These are phyloP conservation scores for Aspergillus carlsbadensis DNA, from an alignment of 495 filamentous ascomycete species.

Conservation along the genomic window DNA sequence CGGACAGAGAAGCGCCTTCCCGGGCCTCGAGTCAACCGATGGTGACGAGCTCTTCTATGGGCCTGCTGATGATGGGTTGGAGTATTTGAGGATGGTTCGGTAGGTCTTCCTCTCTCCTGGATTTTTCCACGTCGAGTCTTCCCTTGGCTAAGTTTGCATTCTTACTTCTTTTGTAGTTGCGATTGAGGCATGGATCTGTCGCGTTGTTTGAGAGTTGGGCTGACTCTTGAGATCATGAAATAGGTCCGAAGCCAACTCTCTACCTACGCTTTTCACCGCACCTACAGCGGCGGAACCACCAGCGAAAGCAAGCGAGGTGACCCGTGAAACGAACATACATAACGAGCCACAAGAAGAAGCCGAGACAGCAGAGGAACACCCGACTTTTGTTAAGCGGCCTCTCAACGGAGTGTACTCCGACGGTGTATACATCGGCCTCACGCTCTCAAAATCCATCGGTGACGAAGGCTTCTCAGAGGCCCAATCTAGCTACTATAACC, in stretches of 20 bases:
- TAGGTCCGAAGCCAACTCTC: slow-evolving; percentile 69
- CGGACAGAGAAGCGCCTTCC: slow-evolving; percentile 76
- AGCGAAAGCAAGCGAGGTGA: neutral
- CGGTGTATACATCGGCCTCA: slow-evolving; percentile 40
- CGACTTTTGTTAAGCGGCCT: neutral
- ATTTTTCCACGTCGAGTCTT: neutral
- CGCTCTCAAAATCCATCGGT: slow-evolving; percentile 18
- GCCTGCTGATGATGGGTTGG: slow-evolving; percentile 59
- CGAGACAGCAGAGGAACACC: neutral
- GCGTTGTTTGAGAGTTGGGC: neutral
- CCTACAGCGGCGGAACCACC: slow-evolving; percentile 31
- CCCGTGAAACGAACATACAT: neutral
- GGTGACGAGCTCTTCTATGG: slow-evolving; percentile 52
- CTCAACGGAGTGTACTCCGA: slow-evolving; percentile 21
- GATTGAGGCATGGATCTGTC: slow-evolving; percentile 3
- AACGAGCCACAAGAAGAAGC: neutral
- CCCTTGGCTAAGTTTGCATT: slow-evolving; percentile 30
- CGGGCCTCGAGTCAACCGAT: slow-evolving; percentile 60
- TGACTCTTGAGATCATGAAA: slow-evolving; percentile 13
- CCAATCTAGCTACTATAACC: slow-evolving; percentile 60
- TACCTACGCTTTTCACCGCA: slow-evolving; percentile 66
- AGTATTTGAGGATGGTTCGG: slow-evolving; percentile 80
- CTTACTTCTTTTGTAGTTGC: slow-evolving; percentile 14
- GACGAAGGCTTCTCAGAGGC: slow-evolving; percentile 38
- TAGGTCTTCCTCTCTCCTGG: slow-evolving; percentile 44